Base-by-base conservation (phyloP, 2,329 filamentous ascomycete species). In the Colletotrichum sublineola region DNA sequence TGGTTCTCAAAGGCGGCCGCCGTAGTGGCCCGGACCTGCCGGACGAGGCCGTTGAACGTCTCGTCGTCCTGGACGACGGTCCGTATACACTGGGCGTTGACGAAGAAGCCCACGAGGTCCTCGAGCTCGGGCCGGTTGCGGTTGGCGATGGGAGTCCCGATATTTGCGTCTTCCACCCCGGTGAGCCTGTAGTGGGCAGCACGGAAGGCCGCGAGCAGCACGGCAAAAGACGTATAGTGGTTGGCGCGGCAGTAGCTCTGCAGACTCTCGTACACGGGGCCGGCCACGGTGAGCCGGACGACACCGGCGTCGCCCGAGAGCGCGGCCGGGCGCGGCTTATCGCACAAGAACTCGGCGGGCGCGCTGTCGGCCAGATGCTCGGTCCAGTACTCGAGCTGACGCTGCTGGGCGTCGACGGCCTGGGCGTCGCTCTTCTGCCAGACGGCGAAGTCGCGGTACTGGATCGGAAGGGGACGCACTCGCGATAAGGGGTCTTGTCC, bases 171-270 rank as follows among this genome's bases (percentile, higher is more conserved):
- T 5, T 68, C 68, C 1, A 24, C 50, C 0, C 75, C 77, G 0
- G 77, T 80, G 3, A 79, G 76, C n/a, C 77, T 76, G 55, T 75
- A 79, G 33, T 79, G 78, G 0, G 78, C 66, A 0, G 75, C 75
- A 0, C 77, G 75, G 38, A 80, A 79, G 0, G 77, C 77, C 3
- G 78, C 70, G 0, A 79, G 63, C 1, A 80, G 75, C 1, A 77
- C 75, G 2, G 68, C 42, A 15, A 74, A 77, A 74, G 8, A 31
- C 15, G 56, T 63, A n/a, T 1, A 57, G 1, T 71, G 57, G 2
- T 74, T 5, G 3, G 9, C 74, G 53, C 69, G 42, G 62, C 75
- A 75, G 44, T 74, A 76, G 1, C 11, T 7, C n/a, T 67, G 71
- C n/a, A 76, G 50, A 5, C 31, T 33, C 18, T 60, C 33, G 0